Evolutionary conservation across 257 asterid genomes (phyloP).

Genomic region (Solanum bukasovii): DNA sequence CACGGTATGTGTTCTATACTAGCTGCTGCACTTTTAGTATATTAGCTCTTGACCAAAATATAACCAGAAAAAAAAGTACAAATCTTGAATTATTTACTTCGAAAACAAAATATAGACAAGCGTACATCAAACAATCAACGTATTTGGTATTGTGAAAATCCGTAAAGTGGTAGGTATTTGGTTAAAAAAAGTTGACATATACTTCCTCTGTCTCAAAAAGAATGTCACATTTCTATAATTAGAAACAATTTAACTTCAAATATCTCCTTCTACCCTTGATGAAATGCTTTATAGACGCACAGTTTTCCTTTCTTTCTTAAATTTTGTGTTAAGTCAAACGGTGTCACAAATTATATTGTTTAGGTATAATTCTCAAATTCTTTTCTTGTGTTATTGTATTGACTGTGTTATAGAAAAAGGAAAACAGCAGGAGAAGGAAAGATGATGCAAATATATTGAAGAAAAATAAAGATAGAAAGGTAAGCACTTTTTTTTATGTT

Average conservation of each 20-base stretch:
- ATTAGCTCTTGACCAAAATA: background rate
- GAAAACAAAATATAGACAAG: too few relatives aligned
- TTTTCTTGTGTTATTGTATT: background rate
- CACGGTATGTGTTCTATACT: constrained; percentile 40
- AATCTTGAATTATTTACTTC: too few relatives aligned
- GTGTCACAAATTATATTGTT: too few relatives aligned
- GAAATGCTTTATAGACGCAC: too few relatives aligned
- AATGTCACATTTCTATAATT: too few relatives aligned
- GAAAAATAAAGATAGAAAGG: constrained; percentile 79
- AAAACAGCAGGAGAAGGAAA: constrained; percentile 65
- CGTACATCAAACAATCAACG: too few relatives aligned
- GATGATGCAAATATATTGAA: constrained; percentile 49
- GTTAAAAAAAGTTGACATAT: background rate
- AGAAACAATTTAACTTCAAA: too few relatives aligned
- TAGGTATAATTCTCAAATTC: background rate
- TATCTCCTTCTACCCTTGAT: too few relatives aligned
- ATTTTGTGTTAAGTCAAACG: too few relatives aligned
- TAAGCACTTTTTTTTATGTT: background rate
- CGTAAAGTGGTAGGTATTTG: background rate
- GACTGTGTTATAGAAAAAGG: constrained; percentile 51
- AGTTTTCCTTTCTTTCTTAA: too few relatives aligned
- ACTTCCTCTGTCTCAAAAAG: too few relatives aligned
- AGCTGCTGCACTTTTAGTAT: too few relatives aligned
- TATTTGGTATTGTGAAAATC: background rate
- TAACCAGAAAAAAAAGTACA: background rate